A percentile compares a stretch with the other conserved stretches of the same genome.
phyloP scores from a whole-genome alignment of 75 land plant genomes.

The Isoetes taiwanensis region DNA sequence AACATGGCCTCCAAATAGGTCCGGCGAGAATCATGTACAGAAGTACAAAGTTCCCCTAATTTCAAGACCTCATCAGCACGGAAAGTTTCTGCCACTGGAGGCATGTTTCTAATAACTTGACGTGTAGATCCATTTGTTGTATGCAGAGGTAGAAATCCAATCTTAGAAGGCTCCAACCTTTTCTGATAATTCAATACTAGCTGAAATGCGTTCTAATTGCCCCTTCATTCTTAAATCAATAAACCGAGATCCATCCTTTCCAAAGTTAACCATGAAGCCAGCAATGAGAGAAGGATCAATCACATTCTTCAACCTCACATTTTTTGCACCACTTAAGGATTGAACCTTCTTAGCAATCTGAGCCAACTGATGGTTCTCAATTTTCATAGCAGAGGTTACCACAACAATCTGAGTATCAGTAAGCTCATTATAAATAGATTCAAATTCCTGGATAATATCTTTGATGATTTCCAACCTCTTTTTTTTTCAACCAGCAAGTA shows the following conservation, averaged over 20 bases:
- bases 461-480: conserved; percentile 37
- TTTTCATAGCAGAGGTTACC: conserved; percentile 71
- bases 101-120: no score
- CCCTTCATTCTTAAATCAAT: conserved; percentile 92
- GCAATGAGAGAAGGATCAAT: conserved; percentile 77
- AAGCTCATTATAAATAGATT: conserved; percentile 42
- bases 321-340: conserved; percentile 71
- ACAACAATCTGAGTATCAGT: conserved; percentile 75
- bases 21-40: no score
- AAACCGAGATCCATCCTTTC: conserved; percentile 50
- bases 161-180: no score
- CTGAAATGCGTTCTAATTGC: conserved; percentile 65
- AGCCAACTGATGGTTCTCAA: conserved; percentile 63
- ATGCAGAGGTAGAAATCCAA: no score
- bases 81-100: no score
- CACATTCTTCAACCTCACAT: conserved; percentile 79
- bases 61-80: no score
- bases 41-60: no score
- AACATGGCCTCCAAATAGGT: no score
- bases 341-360: conserved; percentile 80
- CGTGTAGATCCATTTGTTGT: no score
- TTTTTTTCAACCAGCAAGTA: conserved; percentile 60
- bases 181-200: conserved; percentile 45
- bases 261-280: conserved; percentile 71
- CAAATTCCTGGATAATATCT: conserved; percentile 72